A percentile compares a stretch with the other conserved stretches of the same genome.
These are phyloP conservation scores for Wallacemonas sp. DNA, from an alignment of 208 protist genomes.

Conservation along the genomic window DNA sequence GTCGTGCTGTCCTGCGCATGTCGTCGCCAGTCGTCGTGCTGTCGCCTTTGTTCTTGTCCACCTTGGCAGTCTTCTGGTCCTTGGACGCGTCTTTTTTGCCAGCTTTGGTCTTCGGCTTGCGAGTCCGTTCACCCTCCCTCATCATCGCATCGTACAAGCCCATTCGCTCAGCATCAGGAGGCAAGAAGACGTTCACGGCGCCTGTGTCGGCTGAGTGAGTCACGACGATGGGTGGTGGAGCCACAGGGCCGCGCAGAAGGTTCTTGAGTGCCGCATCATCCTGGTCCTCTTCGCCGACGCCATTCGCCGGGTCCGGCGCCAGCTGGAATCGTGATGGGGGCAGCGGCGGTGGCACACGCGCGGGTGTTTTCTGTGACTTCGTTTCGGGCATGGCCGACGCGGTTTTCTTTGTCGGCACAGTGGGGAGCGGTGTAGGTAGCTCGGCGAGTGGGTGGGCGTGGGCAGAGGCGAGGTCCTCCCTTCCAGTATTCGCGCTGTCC, in stretches of 20 bases:
- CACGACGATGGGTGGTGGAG: not conserved
- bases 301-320: not conserved
- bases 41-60: no score
- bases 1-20: no score
- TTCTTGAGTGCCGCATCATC: conserved; percentile 2
- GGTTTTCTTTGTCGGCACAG: not conserved
- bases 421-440: no score
- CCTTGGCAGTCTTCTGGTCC: not conserved
- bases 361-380: not conserved
- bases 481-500: no score
- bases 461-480: no score
- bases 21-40: conserved; percentile 2
- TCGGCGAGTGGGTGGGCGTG: no score
- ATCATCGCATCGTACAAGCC: conserved; percentile 2
- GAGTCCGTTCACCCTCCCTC: no score
- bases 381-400: no score
- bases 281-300: not conserved
- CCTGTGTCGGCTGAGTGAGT: conserved; percentile 2
- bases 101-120: no score
- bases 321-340: not conserved
- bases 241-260: not conserved
- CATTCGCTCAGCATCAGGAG: conserved; percentile 3
- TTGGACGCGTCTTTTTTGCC: not conserved
- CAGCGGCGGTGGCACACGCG: conserved; percentile 2
- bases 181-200: conserved; percentile 6